These are phyloP conservation scores for Globisporangium lucens DNA, from an alignment of 352 stramenopile genomes.

Conservation along the genomic window DNA sequence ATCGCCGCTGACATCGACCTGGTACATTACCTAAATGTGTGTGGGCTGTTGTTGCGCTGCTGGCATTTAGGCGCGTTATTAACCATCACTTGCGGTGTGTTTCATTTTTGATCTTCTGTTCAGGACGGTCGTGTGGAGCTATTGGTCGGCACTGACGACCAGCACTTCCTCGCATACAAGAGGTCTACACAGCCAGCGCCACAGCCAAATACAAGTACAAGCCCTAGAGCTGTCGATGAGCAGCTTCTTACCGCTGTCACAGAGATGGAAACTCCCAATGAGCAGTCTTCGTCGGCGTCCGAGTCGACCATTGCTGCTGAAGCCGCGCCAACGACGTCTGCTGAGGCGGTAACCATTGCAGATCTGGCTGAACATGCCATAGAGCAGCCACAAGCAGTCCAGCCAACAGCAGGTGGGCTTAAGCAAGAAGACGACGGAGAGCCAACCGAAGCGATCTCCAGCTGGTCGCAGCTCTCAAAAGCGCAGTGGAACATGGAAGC, in stretches of 20 bases:
- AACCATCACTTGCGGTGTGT: neutral
- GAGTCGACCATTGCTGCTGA: neutral
- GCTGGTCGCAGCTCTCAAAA: slow-evolving; percentile 32
- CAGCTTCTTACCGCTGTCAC: neutral
- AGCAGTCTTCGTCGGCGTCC: neutral
- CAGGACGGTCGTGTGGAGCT: slow-evolving; percentile 63
- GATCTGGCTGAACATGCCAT: neutral
- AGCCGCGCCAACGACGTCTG: neutral
- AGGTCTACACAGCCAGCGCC: neutral
- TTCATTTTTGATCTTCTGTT: neutral
- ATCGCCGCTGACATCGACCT: slow-evolving; percentile 57
- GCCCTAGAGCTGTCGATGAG: neutral
- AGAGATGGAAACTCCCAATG: neutral
- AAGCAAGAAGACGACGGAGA: neutral
- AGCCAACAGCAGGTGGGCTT: neutral
- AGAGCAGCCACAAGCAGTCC: neutral
- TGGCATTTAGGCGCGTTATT: neutral
- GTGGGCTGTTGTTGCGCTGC: neutral
- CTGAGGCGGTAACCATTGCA: neutral
- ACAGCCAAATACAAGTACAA: neutral
- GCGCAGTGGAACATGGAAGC: slow-evolving; percentile 45
- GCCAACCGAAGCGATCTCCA: neutral
- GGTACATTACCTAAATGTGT: slow-evolving; percentile 21
- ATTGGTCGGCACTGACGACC: slow-evolving; percentile 57
- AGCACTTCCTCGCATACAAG: slow-evolving; percentile 61